Evolutionary conservation across 2,329 filamentous ascomycete species (phyloP), one percentile per base, ranked within the genome.

Genomic region (Pseudogymnoascus sp.): DNA sequence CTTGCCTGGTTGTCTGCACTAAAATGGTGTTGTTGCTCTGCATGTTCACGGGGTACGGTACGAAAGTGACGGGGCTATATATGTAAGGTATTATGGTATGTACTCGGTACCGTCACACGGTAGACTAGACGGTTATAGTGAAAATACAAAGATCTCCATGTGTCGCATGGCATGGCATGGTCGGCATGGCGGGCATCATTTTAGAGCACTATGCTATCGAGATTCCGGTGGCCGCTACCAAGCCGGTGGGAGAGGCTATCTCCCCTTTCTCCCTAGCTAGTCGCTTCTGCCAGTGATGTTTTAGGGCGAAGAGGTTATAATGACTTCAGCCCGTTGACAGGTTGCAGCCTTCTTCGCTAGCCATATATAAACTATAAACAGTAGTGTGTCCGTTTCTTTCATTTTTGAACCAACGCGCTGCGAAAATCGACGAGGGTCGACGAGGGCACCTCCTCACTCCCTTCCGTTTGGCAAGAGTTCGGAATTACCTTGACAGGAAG

Each of bases 221-320:
- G 41, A 45, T 45, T 45, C 41, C 41, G 41, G 9, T 45, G 41
- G 41, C 41, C 41, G 41, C 41, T 45, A 45, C 41, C 41, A 45
- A 45, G 41, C 41, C 41, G 41, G 41, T 45, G 41, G 41, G 41
- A 45, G 41, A 45, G 41, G 41, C 41, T 45, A 45, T 45, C 41
- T 45, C 41, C 41, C 41, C 41, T 25, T 45, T 45, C 41, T 45
- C 41, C 41, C 41, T 45, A 45, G 41, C 41, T 45, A 45, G 19
- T 45, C 22, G 41, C 22, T 45, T 45, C 41, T 45, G 41, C 41
- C 41, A 45, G 41, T 45, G 41, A 45, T 45, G 41, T 45, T 45
- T 45, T 45, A 45, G 41, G 41, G 41, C 41, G 41, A 23, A 45
- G 41, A 45, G 41, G 41, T 45, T 45, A 45, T 45, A 45, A 45